These are phyloP conservation scores for Neofusicoccum ribis DNA, from an alignment of 2,329 filamentous ascomycete species.

Conservation along the genomic window DNA sequence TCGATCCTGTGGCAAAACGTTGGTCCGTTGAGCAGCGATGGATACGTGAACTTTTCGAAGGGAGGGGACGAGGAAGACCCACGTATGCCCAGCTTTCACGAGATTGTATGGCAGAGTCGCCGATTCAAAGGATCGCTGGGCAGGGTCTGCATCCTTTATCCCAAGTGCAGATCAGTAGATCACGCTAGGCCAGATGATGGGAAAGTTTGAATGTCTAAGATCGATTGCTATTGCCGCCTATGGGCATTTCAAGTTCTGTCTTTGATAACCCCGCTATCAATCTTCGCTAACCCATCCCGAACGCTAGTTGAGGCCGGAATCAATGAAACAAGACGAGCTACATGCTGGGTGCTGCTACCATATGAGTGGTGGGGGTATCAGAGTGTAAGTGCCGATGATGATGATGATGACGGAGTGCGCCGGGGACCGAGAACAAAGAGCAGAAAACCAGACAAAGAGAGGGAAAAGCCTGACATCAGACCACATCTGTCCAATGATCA, in stretches of 20 bases:
- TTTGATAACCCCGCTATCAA: constrained; percentile 9
- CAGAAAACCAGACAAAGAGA: constrained; percentile 7
- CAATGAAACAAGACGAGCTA: constrained; percentile 18
- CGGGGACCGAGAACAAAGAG: constrained; percentile 5
- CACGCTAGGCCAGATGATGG: not conserved
- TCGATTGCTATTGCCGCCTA: constrained; percentile 11
- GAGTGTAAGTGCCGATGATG: constrained; percentile 18
- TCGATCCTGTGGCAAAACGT: no score
- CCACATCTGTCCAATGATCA: not conserved
- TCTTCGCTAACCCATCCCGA: constrained; percentile 16
- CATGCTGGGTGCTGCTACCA: constrained; percentile 17
- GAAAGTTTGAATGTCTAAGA: not conserved
- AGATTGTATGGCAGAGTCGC: not conserved
- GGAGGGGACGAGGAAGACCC: not conserved
- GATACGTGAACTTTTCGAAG: no score
- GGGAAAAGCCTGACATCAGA: not conserved
- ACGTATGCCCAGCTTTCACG: not conserved
- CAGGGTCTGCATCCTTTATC: not conserved
- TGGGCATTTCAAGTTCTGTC: constrained; percentile 8
- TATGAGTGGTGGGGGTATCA: constrained; percentile 19
- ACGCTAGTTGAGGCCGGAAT: constrained; percentile 14
- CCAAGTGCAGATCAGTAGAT: not conserved
- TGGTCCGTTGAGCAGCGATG: no score
- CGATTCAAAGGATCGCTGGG: not conserved
- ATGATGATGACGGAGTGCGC: constrained; percentile 7